A percentile compares a stretch with the other conserved stretches of the same genome.
phyloP scores from a whole-genome alignment of 1,284 basidiomycete species.

The Abortiporus biennis region DNA sequence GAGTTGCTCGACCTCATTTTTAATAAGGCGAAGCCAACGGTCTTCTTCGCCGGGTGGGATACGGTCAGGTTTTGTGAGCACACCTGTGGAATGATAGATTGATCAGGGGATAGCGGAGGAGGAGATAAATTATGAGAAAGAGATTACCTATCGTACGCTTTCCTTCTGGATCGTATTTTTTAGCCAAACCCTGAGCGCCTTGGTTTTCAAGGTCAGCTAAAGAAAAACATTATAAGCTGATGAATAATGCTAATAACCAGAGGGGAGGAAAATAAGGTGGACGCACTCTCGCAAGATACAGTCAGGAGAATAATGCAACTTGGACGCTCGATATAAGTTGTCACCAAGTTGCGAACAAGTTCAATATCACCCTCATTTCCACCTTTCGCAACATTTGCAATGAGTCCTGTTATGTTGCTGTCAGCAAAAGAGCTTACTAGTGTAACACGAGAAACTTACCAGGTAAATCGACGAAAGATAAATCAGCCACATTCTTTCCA shows the following conservation, averaged over 20 bases:
- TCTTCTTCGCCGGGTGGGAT: constrained; percentile 45
- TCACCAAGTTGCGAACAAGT: constrained; percentile 12
- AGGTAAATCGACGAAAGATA: constrained; percentile 68
- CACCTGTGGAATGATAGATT: constrained; percentile 30
- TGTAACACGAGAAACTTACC: constrained; percentile 29
- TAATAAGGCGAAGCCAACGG: constrained; percentile 51
- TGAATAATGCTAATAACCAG: too few relatives aligned
- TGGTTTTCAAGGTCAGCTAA: constrained; percentile 63
- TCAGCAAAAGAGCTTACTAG: not conserved
- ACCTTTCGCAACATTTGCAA: constrained; percentile 11
- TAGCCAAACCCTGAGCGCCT: constrained; percentile 44
- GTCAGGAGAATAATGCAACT: constrained; percentile 45
- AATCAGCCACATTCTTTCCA: constrained; percentile 61
- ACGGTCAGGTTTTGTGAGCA: constrained; percentile 59
- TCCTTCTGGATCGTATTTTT: constrained; percentile 41
- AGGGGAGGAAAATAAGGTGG: not conserved
- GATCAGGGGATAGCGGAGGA: not conserved
- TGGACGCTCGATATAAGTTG: constrained; percentile 30
- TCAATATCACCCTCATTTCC: constrained; percentile 12
- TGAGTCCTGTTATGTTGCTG: constrained; percentile 13
- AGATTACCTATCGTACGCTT: constrained; percentile 48
- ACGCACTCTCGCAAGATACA: constrained; percentile 51
- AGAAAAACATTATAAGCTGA: not conserved
- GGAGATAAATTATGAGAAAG: not conserved
- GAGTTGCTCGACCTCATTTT: constrained; percentile 49